Conservation (phyloP, 2,329 filamentous ascomycete genomes). For the Trichophyton schoenleinii region DNA sequence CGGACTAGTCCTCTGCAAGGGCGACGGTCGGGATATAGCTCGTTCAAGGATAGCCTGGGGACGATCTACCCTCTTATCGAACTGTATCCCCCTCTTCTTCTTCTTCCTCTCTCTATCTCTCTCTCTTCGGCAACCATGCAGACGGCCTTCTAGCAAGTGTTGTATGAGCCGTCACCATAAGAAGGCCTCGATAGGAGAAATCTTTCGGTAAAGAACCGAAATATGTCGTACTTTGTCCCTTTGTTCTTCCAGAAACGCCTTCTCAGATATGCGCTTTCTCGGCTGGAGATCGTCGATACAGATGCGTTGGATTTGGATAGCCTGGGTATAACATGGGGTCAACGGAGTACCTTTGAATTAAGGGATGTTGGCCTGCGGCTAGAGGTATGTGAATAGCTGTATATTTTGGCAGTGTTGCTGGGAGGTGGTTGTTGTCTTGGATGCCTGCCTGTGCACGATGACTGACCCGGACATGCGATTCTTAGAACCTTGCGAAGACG, state of each 20-base stretch:
- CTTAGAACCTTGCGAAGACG: constrained; percentile 63
- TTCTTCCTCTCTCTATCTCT: neutral
- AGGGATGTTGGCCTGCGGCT: constrained; percentile 72
- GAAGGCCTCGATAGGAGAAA: neutral
- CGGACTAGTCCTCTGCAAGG: too few relatives aligned
- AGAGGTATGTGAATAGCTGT: constrained; percentile 42
- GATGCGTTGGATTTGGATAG: constrained; percentile 77
- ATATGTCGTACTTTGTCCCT: constrained; percentile 64
- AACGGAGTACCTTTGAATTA: constrained; percentile 68
- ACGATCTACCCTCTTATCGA: neutral
- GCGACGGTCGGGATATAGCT: too few relatives aligned
- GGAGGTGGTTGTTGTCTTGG: neutral
- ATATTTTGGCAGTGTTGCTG: neutral
- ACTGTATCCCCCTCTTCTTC: neutral
- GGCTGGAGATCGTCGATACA: constrained; percentile 75
- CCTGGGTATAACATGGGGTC: constrained; percentile 70
- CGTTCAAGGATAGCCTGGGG: neutral
- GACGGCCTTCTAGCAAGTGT: neutral
- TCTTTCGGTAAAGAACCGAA: constrained; percentile 5
- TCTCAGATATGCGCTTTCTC: constrained; percentile 71
- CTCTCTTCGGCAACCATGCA: neutral
- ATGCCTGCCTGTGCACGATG: neutral
- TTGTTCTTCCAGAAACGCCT: constrained; percentile 76
- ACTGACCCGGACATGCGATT: neutral
- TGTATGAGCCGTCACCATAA: neutral